Conservation (phyloP, 2,329 filamentous ascomycete genomes). For the Fusarium continuum region DNA sequence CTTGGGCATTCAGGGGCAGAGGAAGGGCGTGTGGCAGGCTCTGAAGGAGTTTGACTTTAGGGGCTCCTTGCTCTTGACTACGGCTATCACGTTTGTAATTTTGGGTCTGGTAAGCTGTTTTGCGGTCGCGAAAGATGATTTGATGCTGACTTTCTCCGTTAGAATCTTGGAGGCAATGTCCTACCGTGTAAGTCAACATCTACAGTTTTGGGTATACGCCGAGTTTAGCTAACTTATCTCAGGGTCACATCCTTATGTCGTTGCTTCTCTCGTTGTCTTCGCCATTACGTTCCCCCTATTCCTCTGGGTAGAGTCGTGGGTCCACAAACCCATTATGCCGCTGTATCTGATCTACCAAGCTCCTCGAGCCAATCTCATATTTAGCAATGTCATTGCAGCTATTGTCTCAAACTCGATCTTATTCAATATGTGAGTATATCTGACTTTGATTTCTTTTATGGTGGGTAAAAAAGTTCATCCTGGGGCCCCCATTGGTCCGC, state of each 20-base stretch:
- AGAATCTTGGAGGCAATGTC: slow-evolving; percentile 72
- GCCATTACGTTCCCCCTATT: slow-evolving; percentile 60
- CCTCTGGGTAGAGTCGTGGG: slow-evolving; percentile 61
- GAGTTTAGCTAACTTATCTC: slow-evolving; percentile 6
- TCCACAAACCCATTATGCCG: slow-evolving; percentile 67
- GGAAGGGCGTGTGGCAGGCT: slow-evolving; percentile 57
- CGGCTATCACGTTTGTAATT: slow-evolving; percentile 65
- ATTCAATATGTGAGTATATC: slow-evolving; percentile 63
- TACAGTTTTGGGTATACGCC: too few relatives aligned
- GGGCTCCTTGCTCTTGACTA: slow-evolving; percentile 63
- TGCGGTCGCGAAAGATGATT: neutral
- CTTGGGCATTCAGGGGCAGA: slow-evolving; percentile 59
- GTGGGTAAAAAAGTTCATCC: too few relatives aligned
- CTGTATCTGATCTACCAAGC: slow-evolving; percentile 59
- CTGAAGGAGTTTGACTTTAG: slow-evolving; percentile 65
- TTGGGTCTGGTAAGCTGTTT: slow-evolving; percentile 61
- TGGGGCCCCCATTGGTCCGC: too few relatives aligned
- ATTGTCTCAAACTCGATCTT: slow-evolving; percentile 64
- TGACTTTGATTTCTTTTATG: neutral
- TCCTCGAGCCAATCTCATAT: slow-evolving; percentile 67
- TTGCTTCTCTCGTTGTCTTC: slow-evolving; percentile 60
- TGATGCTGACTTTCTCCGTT: neutral
- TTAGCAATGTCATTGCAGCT: slow-evolving; percentile 62
- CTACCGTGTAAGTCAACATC: slow-evolving; percentile 59
- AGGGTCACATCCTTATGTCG: slow-evolving; percentile 68